phyloP scores from a whole-genome alignment of 2,329 filamentous ascomycete species.

The Hirsutella rhossiliensis region DNA sequence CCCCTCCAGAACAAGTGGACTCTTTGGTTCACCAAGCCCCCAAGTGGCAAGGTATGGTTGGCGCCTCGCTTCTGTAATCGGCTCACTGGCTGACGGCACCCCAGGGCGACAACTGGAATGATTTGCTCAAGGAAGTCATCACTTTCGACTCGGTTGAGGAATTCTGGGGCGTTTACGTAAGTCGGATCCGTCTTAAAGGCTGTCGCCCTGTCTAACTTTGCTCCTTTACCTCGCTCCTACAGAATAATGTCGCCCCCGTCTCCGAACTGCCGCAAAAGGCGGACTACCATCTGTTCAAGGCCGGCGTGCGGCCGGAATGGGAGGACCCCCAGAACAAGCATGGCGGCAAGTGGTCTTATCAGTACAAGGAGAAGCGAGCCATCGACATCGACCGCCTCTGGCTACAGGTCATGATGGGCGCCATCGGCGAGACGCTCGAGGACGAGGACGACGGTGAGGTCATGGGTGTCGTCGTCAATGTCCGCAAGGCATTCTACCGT shows the following conservation, averaged over 20 bases:
- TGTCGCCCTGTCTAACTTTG: neutral
- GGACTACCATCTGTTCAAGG: slow-evolving; percentile 99
- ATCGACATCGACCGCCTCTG: slow-evolving; percentile 91
- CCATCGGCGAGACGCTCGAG: slow-evolving; percentile 96
- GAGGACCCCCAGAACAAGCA: slow-evolving; percentile 98
- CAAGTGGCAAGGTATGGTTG: slow-evolving; percentile 71
- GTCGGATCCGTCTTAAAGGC: slow-evolving; percentile 22
- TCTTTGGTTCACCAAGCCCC: slow-evolving; percentile 98
- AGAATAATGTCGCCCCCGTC: slow-evolving; percentile 98
- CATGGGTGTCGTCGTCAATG: slow-evolving; percentile 98
- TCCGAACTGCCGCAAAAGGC: slow-evolving; percentile 95
- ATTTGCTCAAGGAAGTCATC: slow-evolving; percentile 95
- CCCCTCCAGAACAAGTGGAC: slow-evolving; percentile 97
- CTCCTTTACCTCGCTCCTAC: slow-evolving; percentile 2
- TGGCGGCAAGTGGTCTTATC: slow-evolving; percentile 97
- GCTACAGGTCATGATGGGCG: slow-evolving; percentile 93
- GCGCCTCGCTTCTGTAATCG: neutral
- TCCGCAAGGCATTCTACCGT: slow-evolving; percentile 96
- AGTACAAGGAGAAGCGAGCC: slow-evolving; percentile 89
- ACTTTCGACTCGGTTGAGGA: slow-evolving; percentile 98
- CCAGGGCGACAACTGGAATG: slow-evolving; percentile 96
- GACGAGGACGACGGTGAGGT: slow-evolving; percentile 90
- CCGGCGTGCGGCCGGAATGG: slow-evolving; percentile 93
- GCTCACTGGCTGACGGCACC: neutral
- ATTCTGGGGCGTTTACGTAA: slow-evolving; percentile 98